Conservation (phyloP, 768 basidiomycete genomes). For the Tubosaeta brunneosetosa region DNA sequence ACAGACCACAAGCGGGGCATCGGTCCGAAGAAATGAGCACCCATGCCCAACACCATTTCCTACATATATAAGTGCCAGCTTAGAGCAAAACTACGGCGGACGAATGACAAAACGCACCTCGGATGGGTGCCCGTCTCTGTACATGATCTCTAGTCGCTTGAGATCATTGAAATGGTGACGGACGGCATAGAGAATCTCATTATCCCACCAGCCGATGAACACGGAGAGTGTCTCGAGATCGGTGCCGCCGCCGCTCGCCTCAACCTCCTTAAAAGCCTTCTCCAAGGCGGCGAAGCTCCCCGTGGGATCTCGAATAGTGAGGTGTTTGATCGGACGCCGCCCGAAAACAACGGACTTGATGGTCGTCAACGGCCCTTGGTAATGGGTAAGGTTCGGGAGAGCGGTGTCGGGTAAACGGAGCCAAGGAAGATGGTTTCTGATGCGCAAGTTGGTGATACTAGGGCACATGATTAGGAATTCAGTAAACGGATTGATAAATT, state of each 20-base stretch:
- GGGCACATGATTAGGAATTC: constrained; percentile 25
- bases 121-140: constrained; percentile 33
- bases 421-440: constrained; percentile 28
- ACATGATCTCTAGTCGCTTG: constrained; percentile 38
- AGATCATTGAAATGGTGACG: constrained; percentile 35
- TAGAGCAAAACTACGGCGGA: not conserved
- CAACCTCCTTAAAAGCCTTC: constrained; percentile 26
- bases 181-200: constrained; percentile 42
- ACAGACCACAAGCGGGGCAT: constrained; percentile 36
- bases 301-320: constrained; percentile 22
- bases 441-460: constrained; percentile 14
- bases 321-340: constrained; percentile 17
- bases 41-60: constrained; percentile 41
- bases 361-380: constrained; percentile 26
- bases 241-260: constrained; percentile 11
- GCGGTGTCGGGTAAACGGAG: constrained; percentile 16
- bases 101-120: constrained; percentile 33
- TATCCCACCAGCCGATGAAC: constrained; percentile 42
- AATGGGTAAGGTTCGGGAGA: constrained; percentile 16
- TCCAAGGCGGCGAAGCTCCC: constrained; percentile 20
- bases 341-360: constrained; percentile 22
- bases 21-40: constrained; percentile 37
- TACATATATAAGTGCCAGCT: not conserved
- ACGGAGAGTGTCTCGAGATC: constrained; percentile 30
- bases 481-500: constrained; percentile 23